Percentiles rank a stretch among this genome's conserved stretches.
Conservation (phyloP, 495 filamentous ascomycete species). For the Aspergillus bridgeri region DNA sequence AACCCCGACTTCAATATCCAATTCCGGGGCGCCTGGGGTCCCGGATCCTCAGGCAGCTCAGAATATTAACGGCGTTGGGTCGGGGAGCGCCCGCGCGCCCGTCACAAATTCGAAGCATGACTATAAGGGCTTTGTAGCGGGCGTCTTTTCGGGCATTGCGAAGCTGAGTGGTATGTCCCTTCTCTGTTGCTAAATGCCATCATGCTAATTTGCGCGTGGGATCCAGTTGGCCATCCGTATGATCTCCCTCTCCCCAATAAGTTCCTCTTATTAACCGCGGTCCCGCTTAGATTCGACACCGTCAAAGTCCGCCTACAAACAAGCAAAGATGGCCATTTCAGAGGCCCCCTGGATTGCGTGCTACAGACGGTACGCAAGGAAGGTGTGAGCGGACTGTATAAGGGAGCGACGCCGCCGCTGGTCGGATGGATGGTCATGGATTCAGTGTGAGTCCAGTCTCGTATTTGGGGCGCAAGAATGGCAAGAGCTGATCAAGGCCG, state of each 20-base stretch:
- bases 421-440: conserved; percentile 99
- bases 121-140: conserved; percentile 94
- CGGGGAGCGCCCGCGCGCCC: conserved; percentile 4
- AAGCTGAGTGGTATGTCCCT: conserved; percentile 76
- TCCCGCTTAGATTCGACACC: conserved; percentile 69
- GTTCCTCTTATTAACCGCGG: background rate
- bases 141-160: conserved; percentile 87
- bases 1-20: conserved; percentile 22
- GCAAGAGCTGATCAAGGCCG: background rate
- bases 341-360: conserved; percentile 82
- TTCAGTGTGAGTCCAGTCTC: conserved; percentile 52
- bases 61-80: background rate
- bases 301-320: conserved; percentile 96
- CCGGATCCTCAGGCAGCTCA: conserved; percentile 10
- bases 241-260: conserved; percentile 16
- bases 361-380: conserved; percentile 77
- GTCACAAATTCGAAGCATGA: conserved; percentile 31
- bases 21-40: conserved; percentile 14
- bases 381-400: conserved; percentile 76
- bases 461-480: background rate
- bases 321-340: conserved; percentile 70
- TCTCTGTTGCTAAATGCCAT: background rate
- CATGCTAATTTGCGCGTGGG: conserved; percentile 13
- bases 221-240: conserved; percentile 64
- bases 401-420: conserved; percentile 82